phyloP scores from a whole-genome alignment of 148 eudicot species.

The Simmondsia chinensis region DNA sequence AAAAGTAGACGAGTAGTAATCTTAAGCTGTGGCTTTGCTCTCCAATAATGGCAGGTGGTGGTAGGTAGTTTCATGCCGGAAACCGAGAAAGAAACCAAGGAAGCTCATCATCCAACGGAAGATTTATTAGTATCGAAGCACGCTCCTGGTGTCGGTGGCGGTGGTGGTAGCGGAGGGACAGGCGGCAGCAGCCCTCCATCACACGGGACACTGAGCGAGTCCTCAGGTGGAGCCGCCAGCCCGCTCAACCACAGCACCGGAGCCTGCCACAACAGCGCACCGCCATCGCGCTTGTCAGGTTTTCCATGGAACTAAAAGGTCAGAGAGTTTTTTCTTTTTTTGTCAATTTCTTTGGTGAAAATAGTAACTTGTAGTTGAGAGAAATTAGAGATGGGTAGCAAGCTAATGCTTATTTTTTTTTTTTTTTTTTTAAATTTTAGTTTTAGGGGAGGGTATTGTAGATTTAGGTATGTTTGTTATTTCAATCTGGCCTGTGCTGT shows the following conservation, averaged over 20 bases:
- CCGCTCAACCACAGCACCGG: conserved; percentile 63
- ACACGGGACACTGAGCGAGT: conserved; percentile 51
- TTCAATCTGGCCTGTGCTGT: too few species aligned
- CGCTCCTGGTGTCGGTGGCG: too few species aligned
- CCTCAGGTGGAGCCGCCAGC: conserved; percentile 70
- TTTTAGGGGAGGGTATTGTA: too few species aligned
- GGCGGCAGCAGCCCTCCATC: conserved; percentile 67
- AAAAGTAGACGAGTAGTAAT: too few species aligned
- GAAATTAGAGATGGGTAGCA: too few species aligned
- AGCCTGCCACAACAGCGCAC: conserved; percentile 29
- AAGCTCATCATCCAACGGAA: conserved; percentile 26
- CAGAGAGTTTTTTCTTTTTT: too few species aligned
- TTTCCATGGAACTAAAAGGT: conserved; percentile 56
- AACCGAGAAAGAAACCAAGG: conserved; percentile 20
- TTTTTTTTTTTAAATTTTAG: too few species aligned
- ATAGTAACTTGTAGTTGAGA: too few species aligned
- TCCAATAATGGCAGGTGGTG: conserved; percentile 39
- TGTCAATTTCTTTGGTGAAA: too few species aligned
- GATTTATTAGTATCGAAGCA: conserved; percentile 27
- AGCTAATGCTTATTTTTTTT: too few species aligned
- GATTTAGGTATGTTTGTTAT: too few species aligned
- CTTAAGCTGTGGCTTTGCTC: too few species aligned
- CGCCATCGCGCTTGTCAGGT: conserved; percentile 32
- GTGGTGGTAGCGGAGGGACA: conserved; percentile 23
- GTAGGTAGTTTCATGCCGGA: conserved; percentile 53